Percentiles rank a stretch among this genome's conserved stretches.
These are phyloP conservation scores for Elsinoe arachidis DNA, from an alignment of 2,329 filamentous ascomycete genomes.

Conservation along the genomic window DNA sequence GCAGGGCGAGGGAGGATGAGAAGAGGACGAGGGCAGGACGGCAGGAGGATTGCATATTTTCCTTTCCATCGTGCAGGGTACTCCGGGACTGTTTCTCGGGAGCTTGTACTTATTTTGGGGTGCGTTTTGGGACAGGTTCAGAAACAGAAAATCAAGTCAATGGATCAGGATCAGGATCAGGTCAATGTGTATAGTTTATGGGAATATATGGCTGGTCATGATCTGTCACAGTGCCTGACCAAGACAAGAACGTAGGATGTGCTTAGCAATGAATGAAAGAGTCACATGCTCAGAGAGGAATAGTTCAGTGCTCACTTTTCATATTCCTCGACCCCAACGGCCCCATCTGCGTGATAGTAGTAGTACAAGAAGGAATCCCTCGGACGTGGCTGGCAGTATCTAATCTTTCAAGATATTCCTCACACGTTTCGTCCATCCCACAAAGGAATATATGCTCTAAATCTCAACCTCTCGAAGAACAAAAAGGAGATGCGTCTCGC, in stretches of 20 bases:
- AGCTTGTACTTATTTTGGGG: neutral
- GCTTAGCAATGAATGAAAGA: neutral
- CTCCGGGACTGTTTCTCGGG: neutral
- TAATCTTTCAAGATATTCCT: neutral
- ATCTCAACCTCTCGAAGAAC: neutral
- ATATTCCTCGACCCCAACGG: neutral
- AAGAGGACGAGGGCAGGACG: neutral
- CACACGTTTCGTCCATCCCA: neutral
- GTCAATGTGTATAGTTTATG: neutral
- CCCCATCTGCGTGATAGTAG: neutral
- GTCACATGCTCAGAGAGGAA: neutral
- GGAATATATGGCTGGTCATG: neutral
- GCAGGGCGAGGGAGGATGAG: neutral
- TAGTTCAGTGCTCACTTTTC: neutral
- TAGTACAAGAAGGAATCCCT: conserved; percentile 10
- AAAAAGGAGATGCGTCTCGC: conserved; percentile 8
- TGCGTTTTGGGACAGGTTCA: no score
- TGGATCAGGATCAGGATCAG: neutral
- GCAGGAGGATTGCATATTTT: neutral
- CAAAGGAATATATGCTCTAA: neutral
- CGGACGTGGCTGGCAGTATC: neutral
- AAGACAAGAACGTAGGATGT: neutral
- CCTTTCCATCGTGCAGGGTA: neutral
- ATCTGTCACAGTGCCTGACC: neutral
- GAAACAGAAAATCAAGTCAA: no score